Base-by-base conservation (phyloP, 2,329 filamentous ascomycete genomes). In the Sporothrix luriei region DNA sequence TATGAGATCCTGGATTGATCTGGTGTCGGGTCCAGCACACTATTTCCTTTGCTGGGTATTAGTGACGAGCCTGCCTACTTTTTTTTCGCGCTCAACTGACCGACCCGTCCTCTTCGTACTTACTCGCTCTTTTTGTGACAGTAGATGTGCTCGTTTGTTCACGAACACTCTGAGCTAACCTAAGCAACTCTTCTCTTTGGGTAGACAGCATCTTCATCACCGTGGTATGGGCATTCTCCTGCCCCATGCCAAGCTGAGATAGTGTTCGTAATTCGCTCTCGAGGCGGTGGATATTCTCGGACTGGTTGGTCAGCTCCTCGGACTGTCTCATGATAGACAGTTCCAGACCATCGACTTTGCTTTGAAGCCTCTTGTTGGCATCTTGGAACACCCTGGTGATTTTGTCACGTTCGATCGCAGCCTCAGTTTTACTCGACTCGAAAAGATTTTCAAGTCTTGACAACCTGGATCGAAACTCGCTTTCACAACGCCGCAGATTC, bases 321-420 rank as follows among this genome's bases (percentile, higher is more conserved):
- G 68, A 68, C 16, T 72, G 69, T 4, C 68, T 69, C 57, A 59
- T 33, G 11, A 68, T 40, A 0, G 52, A 68, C 21, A 48, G 19
- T 38, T 73, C 72, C 5, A 73, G 62, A 7, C 49, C 59, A 10
- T 72, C 69, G 24, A 71, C 46, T 24, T 72, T 71, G 38, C 49
- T 48, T 16, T 73, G 70, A 3, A 71, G 54, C 11, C 19, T 43
- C 21, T 49, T 57, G 46, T 62, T 62, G 16, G 61, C 51, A 4
- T 72, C 70, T 21, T 70, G 68, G 11, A 46, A 26, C 14, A 59
- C 43, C 13, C 40, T 59, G 48, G 14, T 46, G 5, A 57, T 4
- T 9, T 69, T 70, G 40, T 68, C 57, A 10, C 51, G 64, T n/a
- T 69, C 69, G 4, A 68, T 57, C 0, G 55, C 40, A 1, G 54